Conservation (phyloP, 345 rosid genomes). For the Citrus sp. region DNA sequence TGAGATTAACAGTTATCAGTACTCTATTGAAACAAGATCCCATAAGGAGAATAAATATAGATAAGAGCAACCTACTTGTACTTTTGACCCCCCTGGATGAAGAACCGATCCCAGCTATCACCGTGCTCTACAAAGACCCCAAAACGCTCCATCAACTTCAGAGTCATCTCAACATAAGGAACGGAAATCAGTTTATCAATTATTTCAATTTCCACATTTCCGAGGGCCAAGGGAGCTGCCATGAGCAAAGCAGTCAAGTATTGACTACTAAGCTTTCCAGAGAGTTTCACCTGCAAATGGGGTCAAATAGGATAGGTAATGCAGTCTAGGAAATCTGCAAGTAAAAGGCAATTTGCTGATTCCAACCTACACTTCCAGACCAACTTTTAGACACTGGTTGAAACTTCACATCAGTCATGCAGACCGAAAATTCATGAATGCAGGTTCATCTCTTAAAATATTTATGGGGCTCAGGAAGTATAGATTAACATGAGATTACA, state of each 20-base stretch:
- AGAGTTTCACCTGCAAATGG: conserved; percentile 77
- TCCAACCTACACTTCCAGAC: neutral
- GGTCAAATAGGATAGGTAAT: neutral
- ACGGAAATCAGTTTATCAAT: conserved; percentile 81
- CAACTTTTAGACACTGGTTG: neutral
- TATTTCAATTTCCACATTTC: conserved; percentile 88
- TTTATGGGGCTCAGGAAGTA: neutral
- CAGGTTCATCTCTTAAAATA: neutral
- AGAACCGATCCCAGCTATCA: conserved; percentile 84
- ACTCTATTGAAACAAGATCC: neutral
- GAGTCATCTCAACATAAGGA: conserved; percentile 97
- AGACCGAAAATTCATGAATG: neutral
- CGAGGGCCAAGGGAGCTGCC: conserved; percentile 96
- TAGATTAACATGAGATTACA: neutral
- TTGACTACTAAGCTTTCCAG: conserved; percentile 93
- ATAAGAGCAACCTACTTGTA: conserved; percentile 57
- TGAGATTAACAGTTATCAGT: conserved; percentile 22
- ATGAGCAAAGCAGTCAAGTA: conserved; percentile 95
- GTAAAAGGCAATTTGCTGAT: neutral
- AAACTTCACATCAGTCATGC: neutral
- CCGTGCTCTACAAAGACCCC: conserved; percentile 75
- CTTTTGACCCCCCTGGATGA: conserved; percentile 78
- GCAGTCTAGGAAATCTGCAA: neutral
- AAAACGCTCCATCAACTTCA: conserved; percentile 90
- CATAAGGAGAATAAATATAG: neutral